phyloP scores from a whole-genome alignment of 1,284 basidiomycete genomes.

The Tilletiopsis washingtonensis region DNA sequence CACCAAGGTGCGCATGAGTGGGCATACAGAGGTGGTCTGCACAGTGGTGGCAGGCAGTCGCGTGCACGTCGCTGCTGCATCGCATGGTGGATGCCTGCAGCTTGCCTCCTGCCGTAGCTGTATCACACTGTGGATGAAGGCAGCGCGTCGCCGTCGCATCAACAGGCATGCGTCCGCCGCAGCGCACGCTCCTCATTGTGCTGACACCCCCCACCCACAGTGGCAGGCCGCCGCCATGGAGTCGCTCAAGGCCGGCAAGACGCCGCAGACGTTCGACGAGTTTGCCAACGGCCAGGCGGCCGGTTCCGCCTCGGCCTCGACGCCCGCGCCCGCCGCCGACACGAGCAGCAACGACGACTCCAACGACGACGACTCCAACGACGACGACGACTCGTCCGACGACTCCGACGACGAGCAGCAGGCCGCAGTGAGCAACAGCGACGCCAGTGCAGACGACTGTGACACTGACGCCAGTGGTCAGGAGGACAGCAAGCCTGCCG shows the following conservation, averaged over 20 bases:
- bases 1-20: not conserved
- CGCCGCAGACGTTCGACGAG: constrained; percentile 19
- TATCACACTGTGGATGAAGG: too few species aligned
- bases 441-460: not conserved
- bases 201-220: not conserved
- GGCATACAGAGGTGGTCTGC: too few species aligned
- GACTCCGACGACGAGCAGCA: not conserved
- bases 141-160: not conserved
- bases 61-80: too few species aligned
- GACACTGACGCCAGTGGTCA: too few species aligned
- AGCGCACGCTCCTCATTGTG: not conserved
- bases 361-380: not conserved
- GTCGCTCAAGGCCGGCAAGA: constrained; percentile 22
- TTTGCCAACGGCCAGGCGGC: constrained; percentile 18
- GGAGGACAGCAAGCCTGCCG: too few species aligned
- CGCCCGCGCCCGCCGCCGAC: not conserved
- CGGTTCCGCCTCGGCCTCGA: not conserved
- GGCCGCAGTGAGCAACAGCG: constrained; percentile 8
- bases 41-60: too few species aligned
- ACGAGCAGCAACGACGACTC: too few species aligned
- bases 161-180: not conserved
- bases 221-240: constrained; percentile 32
- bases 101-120: too few species aligned
- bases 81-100: too few species aligned
- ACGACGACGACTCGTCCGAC: not conserved